These are phyloP conservation scores for Rhododendron henanense DNA, from an alignment of 148 eudicot species.

Conservation along the genomic window DNA sequence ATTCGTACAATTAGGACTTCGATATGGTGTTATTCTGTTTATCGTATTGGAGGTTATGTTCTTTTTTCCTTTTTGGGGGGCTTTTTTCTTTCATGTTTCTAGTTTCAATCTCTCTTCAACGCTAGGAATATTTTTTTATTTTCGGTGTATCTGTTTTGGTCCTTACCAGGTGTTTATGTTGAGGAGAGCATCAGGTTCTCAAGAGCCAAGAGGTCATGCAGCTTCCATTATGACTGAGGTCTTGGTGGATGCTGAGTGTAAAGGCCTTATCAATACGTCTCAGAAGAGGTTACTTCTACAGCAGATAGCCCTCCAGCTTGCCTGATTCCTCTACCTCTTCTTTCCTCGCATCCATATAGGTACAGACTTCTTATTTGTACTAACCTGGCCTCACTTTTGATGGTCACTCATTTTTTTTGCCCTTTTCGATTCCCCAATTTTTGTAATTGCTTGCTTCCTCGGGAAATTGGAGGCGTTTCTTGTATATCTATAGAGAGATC, in stretches of 20 bases:
- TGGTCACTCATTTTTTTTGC: not conserved
- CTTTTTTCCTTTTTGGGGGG: too few species aligned
- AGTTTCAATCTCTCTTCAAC: not conserved
- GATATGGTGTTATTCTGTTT: too few species aligned
- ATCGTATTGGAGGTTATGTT: too few species aligned
- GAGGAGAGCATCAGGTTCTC: conserved; percentile 50
- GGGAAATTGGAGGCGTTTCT: not conserved
- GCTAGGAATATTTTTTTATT: not conserved
- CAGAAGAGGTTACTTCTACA: conserved; percentile 68
- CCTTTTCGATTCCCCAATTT: not conserved
- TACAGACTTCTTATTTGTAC: not conserved
- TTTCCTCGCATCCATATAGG: not conserved
- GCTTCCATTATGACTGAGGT: conserved; percentile 81
- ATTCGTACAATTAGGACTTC: not conserved
- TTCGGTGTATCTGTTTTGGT: not conserved
- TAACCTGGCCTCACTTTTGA: not conserved
- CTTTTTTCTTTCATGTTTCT: not conserved
- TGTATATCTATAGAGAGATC: not conserved
- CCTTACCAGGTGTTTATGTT: conserved; percentile 65
- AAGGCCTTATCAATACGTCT: conserved; percentile 60
- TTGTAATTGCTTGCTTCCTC: not conserved
- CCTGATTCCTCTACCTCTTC: conserved; percentile 27
- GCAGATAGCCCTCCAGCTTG: conserved; percentile 77
- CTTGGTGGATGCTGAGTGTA: conserved; percentile 73
- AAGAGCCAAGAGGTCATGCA: conserved; percentile 77